Evolutionary conservation across 2,329 filamentous ascomycete genomes (phyloP).

Genomic region (Cladosporium sp.): DNA sequence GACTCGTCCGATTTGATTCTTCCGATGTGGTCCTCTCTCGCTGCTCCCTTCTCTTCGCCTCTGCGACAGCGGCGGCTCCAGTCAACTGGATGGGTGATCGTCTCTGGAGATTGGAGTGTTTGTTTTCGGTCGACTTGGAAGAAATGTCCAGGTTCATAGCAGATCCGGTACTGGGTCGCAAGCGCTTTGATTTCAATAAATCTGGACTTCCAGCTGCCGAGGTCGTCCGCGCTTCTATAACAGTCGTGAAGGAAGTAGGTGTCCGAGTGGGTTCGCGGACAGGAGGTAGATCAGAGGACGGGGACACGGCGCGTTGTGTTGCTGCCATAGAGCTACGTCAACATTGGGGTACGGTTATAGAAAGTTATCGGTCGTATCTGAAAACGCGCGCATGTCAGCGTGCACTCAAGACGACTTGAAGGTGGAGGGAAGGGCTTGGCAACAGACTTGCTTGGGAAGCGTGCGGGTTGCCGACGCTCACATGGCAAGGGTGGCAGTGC

Average conservation of each 20-base stretch:
- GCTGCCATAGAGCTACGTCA: conserved; percentile 38
- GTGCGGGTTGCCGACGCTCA: too few species aligned
- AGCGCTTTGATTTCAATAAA: conserved; percentile 22
- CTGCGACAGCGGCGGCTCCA: conserved; percentile 45
- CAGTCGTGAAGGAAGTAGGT: conserved; percentile 34
- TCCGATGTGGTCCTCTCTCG: conserved; percentile 7
- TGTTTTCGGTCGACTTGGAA: not conserved
- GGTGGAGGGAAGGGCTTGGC: conserved; percentile 6
- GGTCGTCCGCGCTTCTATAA: conserved; percentile 21
- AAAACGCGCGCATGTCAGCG: conserved; percentile 7
- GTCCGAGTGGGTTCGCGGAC: conserved; percentile 37
- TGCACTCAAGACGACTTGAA: conserved; percentile 3
- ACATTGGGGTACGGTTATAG: conserved; percentile 14
- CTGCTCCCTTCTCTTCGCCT: conserved; percentile 40
- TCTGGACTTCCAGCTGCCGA: conserved; percentile 21
- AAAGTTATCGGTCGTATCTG: conserved; percentile 4
- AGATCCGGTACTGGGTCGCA: conserved; percentile 16
- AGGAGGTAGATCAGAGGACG: conserved; percentile 38
- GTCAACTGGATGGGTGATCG: conserved; percentile 33
- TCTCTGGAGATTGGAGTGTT: not conserved
- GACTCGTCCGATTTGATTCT: conserved; percentile 39
- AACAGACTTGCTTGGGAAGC: too few species aligned
- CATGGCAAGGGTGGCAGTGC: not conserved
- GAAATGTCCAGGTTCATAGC: conserved; percentile 5
- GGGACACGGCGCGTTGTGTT: conserved; percentile 41